Base-by-base conservation (phyloP, 2,329 filamentous ascomycete genomes). In the Penicillium sp. region DNA sequence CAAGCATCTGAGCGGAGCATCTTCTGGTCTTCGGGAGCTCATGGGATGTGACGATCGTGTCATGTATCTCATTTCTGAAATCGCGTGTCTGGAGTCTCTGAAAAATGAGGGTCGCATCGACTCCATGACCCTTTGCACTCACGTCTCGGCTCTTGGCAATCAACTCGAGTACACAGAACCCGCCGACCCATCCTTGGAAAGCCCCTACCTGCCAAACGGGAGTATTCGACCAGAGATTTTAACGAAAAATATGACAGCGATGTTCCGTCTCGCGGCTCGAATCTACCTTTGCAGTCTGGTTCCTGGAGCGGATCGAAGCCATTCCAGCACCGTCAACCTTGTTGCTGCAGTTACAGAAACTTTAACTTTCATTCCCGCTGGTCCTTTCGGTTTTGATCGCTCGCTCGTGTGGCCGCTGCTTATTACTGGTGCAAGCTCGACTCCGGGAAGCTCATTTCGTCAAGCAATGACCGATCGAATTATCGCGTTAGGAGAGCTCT, bases 31-130 rank as follows among this genome's bases (percentile, higher is more conserved):
- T 33, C 87, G 89, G 49, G 92, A 96, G 78, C 83, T 97, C 48
- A 97, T 97, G 92, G 94, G 94, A 64, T 97, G 94, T 74, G 93
- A 97, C 61, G 94, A 99, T 76, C 87, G 87, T 19, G 89, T 97
- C 75, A 97, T 99, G 92, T 97, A 96, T 74, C 82, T 97, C 66
- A 96, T 99, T 71, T 96, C 92, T 2, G 94, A 99, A 77, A 96
- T 97, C 66, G 91, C 93, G 51, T 97, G 94, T 75, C 86, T 99
- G 49, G 94, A 97, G 73, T 89, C 90, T 3, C 84, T 97, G 60
- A 95, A 94, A 80, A 78, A 81, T 34, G 86, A 89, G 56, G 90
- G 89, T 64, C 91, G 94, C 78, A 65, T 81, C 65, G 90, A 96
- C 64, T 88, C 94, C 68, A 87, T 94, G 61, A 85, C 87, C 47